Percentiles rank a stretch among this genome's conserved stretches.
Evolutionary conservation across 2,329 filamentous ascomycete species (phyloP).

Genomic region (Hypoxylon sp.): DNA sequence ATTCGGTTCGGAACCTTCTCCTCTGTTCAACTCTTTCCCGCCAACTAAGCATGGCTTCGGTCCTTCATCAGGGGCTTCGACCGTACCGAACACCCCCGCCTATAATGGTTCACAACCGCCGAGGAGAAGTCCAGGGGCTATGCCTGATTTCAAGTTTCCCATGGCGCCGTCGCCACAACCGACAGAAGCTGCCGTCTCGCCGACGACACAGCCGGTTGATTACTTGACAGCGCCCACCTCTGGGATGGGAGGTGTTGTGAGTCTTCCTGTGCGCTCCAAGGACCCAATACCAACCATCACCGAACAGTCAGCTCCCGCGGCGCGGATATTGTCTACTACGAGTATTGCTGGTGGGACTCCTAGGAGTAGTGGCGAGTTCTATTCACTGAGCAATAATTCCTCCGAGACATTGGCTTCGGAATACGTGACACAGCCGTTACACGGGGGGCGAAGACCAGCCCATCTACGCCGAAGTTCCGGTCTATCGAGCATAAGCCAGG

Average conservation of each 20-base stretch:
- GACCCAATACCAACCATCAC: conserved; percentile 64
- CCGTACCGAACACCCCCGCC: conserved; percentile 61
- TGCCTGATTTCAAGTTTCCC: conserved; percentile 71
- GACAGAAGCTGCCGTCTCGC: conserved; percentile 48
- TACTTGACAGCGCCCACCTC: conserved; percentile 57
- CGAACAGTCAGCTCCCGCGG: conserved; percentile 71
- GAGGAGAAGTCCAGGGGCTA: conserved; percentile 57
- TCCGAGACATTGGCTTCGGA: conserved; percentile 94
- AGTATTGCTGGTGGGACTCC: conserved; percentile 83
- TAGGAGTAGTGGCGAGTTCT: conserved; percentile 93
- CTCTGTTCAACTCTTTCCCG: conserved; percentile 66
- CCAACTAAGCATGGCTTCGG: conserved; percentile 60
- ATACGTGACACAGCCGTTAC: conserved; percentile 72
- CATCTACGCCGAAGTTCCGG: conserved; percentile 63
- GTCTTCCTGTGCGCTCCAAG: conserved; percentile 57
- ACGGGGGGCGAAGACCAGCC: conserved; percentile 55
- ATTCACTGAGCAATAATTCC: conserved; percentile 93
- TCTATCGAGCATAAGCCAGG: conserved; percentile 56
- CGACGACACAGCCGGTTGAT: conserved; percentile 53
- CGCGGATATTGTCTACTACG: conserved; percentile 80
- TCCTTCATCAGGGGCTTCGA: conserved; percentile 58
- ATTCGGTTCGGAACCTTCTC: conserved; percentile 60
- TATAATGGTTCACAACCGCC: conserved; percentile 56
- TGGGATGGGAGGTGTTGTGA: conserved; percentile 52
- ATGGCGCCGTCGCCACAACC: conserved; percentile 59